Percentiles rank a stretch among this genome's conserved stretches.
These are phyloP conservation scores for Xylariomycetidae sp. DNA, from an alignment of 2,329 filamentous ascomycete genomes.

Conservation along the genomic window DNA sequence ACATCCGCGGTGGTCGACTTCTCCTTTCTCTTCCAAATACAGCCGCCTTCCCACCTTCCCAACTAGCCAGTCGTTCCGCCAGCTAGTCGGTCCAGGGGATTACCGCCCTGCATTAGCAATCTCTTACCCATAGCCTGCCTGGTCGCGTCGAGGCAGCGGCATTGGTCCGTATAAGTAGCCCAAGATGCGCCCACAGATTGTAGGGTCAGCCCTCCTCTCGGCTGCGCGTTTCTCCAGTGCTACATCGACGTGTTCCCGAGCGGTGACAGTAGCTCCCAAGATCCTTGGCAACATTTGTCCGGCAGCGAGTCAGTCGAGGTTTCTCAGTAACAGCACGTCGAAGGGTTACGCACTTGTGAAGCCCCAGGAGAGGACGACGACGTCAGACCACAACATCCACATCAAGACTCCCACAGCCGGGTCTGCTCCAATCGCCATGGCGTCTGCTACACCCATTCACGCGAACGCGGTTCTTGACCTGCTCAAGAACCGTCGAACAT, in stretches of 20 bases:
- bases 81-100: no score
- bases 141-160: not conserved
- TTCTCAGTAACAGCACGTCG: no score
- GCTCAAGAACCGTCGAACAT: slow-evolving; percentile 61
- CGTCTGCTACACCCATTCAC: slow-evolving; percentile 29
- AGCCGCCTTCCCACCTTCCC: not conserved
- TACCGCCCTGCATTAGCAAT: slow-evolving; percentile 15
- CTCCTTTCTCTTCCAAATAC: no score
- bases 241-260: no score
- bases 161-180: slow-evolving; percentile 16
- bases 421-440: slow-evolving; percentile 39
- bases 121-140: slow-evolving; percentile 9
- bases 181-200: slow-evolving; percentile 22
- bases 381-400: slow-evolving; percentile 14
- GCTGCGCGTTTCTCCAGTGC: slow-evolving; percentile 14
- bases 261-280: no score
- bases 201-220: slow-evolving; percentile 20
- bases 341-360: no score
- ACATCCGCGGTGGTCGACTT: no score
- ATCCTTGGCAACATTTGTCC: no score
- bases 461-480: slow-evolving; percentile 54
- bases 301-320: no score
- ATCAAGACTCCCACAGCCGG: slow-evolving; percentile 15
- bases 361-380: slow-evolving; percentile 9
- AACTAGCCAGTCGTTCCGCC: slow-evolving; percentile 1